A percentile compares a stretch with the other conserved stretches of the same genome.
phyloP scores from a whole-genome alignment of 345 rosid genomes.

The Citrus cavaleriei region DNA sequence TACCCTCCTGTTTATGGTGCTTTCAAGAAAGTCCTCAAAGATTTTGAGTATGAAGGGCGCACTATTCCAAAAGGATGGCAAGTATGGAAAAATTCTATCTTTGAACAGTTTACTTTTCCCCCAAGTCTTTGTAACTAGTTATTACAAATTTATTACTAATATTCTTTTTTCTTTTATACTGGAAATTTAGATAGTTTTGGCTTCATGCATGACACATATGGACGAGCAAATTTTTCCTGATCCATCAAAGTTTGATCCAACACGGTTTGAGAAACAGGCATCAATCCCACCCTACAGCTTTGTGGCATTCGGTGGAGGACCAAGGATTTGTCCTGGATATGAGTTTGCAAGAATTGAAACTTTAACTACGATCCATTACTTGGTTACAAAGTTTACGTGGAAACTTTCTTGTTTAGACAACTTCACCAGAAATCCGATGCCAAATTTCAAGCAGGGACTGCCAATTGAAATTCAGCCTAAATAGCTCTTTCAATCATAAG shows the following conservation, averaged over 20 bases:
- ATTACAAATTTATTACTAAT: neutral
- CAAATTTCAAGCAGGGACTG: neutral
- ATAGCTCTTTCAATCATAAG: neutral
- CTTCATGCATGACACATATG: slow-evolving; percentile 30
- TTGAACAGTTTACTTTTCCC: neutral
- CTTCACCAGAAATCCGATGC: neutral
- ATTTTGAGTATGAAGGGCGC: slow-evolving; percentile 25
- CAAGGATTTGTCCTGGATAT: slow-evolving; percentile 27
- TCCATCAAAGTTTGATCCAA: slow-evolving; percentile 27
- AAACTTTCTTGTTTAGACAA: neutral
- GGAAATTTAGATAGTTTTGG: slow-evolving; percentile 25
- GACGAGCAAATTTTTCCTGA: slow-evolving; percentile 24
- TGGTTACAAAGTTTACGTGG: slow-evolving; percentile 26
- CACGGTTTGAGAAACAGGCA: slow-evolving; percentile 25
- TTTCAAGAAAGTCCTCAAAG: slow-evolving; percentile 21
- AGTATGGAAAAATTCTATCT: slow-evolving; percentile 2
- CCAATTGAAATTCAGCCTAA: neutral
- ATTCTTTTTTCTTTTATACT: neutral
- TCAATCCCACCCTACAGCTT: slow-evolving; percentile 24
- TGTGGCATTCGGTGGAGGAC: slow-evolving; percentile 26
- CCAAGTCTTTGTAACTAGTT: neutral
- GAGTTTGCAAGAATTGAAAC: slow-evolving; percentile 39
- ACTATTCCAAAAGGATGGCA: slow-evolving; percentile 39
- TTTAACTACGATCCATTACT: slow-evolving; percentile 16
- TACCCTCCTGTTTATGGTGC: slow-evolving; percentile 21